Conservation (phyloP, 164 flowering plant genomes). For the Berberis vulgaris region DNA sequence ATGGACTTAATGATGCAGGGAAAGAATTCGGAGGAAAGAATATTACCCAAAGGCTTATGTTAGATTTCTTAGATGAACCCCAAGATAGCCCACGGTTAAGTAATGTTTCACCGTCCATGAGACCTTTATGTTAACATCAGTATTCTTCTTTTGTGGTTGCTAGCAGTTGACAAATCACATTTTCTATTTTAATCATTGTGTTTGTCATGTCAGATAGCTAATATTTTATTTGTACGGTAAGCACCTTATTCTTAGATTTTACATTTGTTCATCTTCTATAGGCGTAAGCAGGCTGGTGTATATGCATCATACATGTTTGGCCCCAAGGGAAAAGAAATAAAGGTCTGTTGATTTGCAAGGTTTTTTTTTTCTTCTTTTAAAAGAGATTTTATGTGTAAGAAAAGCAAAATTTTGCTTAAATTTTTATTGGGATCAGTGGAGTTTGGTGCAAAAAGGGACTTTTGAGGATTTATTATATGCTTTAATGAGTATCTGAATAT, state of each 20-base stretch:
- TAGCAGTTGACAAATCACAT: not conserved
- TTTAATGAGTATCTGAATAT: too few relatives aligned
- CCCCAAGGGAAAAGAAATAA: constrained; percentile 48
- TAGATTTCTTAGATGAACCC: constrained; percentile 72
- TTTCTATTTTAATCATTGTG: too few relatives aligned
- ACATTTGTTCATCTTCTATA: constrained; percentile 13
- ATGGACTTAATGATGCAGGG: constrained; percentile 79
- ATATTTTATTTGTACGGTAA: not conserved
- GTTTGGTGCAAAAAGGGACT: too few relatives aligned
- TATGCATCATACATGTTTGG: constrained; percentile 69
- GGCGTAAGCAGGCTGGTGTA: constrained; percentile 79
- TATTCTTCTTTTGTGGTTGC: not conserved
- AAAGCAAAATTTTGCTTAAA: too few relatives aligned
- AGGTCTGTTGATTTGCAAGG: constrained; percentile 27
- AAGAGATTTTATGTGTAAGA: too few relatives aligned
- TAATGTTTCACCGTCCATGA: not conserved
- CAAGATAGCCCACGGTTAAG: constrained; percentile 54
- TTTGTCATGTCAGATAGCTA: too few relatives aligned
- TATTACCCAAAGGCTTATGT: constrained; percentile 51
- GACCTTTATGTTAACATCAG: not conserved
- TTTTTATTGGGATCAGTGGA: too few relatives aligned
- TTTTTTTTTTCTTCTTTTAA: too few relatives aligned
- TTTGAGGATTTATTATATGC: too few relatives aligned
- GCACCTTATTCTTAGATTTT: not conserved
- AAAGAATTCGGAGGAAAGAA: constrained; percentile 50